These are phyloP conservation scores for Scutellaria baicalensis DNA, from an alignment of 257 asterid species.

Conservation along the genomic window DNA sequence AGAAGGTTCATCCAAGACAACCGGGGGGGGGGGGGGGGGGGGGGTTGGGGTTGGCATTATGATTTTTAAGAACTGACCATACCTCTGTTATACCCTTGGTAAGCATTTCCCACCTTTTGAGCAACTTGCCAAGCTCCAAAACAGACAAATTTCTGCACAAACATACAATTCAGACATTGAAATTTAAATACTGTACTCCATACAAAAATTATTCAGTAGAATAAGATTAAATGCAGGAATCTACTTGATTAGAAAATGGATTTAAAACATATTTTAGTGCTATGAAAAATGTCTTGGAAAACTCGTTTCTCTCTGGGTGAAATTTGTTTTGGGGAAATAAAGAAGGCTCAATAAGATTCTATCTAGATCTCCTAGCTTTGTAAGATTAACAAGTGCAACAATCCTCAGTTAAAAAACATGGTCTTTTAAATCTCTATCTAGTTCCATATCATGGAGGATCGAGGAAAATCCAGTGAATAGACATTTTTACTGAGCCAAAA, in stretches of 20 bases:
- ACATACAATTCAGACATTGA: neutral
- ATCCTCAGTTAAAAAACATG: neutral
- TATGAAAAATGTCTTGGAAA: neutral
- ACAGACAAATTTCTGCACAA: conserved; percentile 59
- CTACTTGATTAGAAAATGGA: neutral
- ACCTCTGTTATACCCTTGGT: conserved; percentile 60
- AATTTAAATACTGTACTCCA: neutral
- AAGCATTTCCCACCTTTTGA: conserved; percentile 62
- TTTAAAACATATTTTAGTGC: neutral
- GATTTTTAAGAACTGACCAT: neutral
- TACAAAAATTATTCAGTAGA: neutral
- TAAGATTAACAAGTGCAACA: neutral
- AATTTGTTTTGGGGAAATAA: neutral
- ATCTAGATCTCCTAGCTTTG: neutral
- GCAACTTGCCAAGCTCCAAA: conserved; percentile 50
- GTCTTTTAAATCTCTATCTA: neutral
- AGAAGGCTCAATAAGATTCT: neutral
- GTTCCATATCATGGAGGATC: neutral
- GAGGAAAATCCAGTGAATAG: conserved; percentile 1
- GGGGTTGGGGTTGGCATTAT: no score
- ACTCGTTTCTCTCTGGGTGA: neutral
- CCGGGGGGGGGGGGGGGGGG: no score
- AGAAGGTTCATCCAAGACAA: no score
- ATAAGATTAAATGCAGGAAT: neutral
- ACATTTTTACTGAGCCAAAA: neutral